Evolutionary conservation across 805 yeast genomes (phyloP).

Genomic region (Suhomyces pyralidae): DNA sequence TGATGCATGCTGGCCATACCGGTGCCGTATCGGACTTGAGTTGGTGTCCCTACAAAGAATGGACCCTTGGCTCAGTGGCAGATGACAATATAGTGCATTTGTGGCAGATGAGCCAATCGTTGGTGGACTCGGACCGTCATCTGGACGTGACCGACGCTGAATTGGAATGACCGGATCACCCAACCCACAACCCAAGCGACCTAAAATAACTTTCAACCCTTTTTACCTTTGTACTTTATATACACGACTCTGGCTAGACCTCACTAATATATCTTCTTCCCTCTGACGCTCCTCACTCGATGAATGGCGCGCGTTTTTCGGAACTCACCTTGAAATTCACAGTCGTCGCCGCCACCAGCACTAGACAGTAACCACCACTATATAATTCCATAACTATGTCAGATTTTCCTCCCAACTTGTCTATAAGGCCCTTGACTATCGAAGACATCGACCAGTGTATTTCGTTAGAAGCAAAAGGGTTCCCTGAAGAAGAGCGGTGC

Average conservation of each 20-base stretch:
- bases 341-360: neutral
- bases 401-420: constrained; percentile 45
- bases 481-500: constrained; percentile 69
- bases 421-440: constrained; percentile 69
- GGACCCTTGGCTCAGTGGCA: constrained; percentile 68
- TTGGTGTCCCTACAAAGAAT: constrained; percentile 69
- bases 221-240: neutral
- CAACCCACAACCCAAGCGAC: neutral
- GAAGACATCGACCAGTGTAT: constrained; percentile 64
- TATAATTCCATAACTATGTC: constrained; percentile 25
- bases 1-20: constrained; percentile 93
- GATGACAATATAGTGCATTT: constrained; percentile 60
- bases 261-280: neutral
- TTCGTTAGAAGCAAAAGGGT: constrained; percentile 64
- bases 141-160: constrained; percentile 14
- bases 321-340: neutral
- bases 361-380: neutral
- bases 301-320: neutral
- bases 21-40: constrained; percentile 71
- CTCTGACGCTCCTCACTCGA: neutral
- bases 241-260: neutral
- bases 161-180: constrained; percentile 19
- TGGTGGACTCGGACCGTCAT: constrained; percentile 18
- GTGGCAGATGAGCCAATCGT: constrained; percentile 47
- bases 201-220: too few species aligned